Evolutionary conservation across 257 asterid genomes (phyloP).

Genomic region (Solanum phureja): DNA sequence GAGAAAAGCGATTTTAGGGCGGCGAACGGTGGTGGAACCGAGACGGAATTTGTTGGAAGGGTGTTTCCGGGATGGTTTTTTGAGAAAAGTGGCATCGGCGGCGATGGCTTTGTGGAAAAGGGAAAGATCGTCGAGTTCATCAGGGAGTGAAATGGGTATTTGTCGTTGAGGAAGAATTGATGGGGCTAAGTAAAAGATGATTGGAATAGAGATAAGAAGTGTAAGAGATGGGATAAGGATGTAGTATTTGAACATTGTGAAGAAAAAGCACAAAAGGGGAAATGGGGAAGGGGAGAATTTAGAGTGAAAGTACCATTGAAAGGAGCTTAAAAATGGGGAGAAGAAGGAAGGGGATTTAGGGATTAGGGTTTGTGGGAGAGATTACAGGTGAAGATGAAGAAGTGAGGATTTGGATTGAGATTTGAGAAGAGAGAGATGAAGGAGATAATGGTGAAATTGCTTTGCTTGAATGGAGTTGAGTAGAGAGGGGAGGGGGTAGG

Average conservation of each 20-base stretch:
- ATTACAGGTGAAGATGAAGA: background rate
- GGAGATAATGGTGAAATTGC: background rate
- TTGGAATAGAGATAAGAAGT: slow-evolving; percentile 52
- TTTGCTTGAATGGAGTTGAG: background rate
- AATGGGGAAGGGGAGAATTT: background rate
- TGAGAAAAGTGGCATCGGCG: slow-evolving; percentile 25
- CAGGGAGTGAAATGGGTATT: slow-evolving; percentile 58
- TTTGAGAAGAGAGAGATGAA: background rate
- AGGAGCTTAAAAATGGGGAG: background rate
- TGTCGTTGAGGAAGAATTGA: slow-evolving; percentile 57
- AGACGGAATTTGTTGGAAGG: slow-evolving; percentile 58
- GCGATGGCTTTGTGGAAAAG: slow-evolving; percentile 80
- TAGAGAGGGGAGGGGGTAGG: background rate
- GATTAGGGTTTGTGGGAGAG: background rate
- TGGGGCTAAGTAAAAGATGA: slow-evolving; percentile 50
- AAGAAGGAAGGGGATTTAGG: background rate
- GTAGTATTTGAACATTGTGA: background rate
- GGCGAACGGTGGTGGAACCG: slow-evolving; percentile 53
- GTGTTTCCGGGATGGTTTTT: slow-evolving; percentile 5
- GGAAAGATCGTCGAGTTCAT: slow-evolving; percentile 80
- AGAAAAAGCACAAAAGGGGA: background rate
- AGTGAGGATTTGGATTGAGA: background rate
- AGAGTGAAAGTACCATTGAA: background rate
- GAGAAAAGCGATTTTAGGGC: slow-evolving; percentile 81
- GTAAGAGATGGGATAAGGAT: slow-evolving; percentile 44